These are phyloP conservation scores for Coemansia sp. DNA, from an alignment of 192 early-diverging fungal species.

Conservation along the genomic window DNA sequence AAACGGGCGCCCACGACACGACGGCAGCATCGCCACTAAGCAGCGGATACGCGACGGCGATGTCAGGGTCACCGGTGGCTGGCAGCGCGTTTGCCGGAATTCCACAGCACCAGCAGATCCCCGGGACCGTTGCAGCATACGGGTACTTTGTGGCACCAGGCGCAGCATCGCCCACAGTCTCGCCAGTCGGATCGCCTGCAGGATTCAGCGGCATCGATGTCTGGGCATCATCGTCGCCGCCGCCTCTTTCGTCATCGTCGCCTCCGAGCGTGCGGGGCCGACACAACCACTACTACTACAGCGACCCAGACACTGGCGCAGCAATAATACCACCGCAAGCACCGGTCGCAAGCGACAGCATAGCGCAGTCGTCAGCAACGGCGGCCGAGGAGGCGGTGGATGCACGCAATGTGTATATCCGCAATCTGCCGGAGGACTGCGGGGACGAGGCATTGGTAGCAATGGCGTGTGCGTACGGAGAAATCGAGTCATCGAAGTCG, in stretches of 20 bases:
- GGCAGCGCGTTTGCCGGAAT: not conserved
- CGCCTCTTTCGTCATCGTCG: not conserved
- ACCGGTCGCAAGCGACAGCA: not conserved
- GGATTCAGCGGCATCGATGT: not conserved
- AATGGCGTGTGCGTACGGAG: constrained; percentile 69
- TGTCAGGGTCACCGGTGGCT: not conserved
- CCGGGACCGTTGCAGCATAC: constrained; percentile 6
- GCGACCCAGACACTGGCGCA: not conserved
- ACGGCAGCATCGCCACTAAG: constrained; percentile 6
- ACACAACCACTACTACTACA: not conserved
- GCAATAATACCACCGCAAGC: not conserved
- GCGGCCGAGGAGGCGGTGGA: constrained; percentile 20
- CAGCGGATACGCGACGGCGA: constrained; percentile 2
- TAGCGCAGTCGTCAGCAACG: not conserved
- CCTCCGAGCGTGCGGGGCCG: not conserved
- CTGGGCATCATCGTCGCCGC: not conserved
- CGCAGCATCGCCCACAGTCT: constrained; percentile 17
- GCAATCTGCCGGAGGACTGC: constrained; percentile 66
- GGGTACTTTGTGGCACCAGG: constrained; percentile 22
- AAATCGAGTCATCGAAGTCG: constrained; percentile 77
- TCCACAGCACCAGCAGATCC: constrained; percentile 11
- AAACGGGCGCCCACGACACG: not conserved
- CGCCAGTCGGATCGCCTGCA: constrained; percentile 24
- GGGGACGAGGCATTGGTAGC: constrained; percentile 67
- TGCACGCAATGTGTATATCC: constrained; percentile 76